Base-by-base conservation (phyloP, 2,329 filamentous ascomycete species). In the Dactylella cylindrospora region DNA sequence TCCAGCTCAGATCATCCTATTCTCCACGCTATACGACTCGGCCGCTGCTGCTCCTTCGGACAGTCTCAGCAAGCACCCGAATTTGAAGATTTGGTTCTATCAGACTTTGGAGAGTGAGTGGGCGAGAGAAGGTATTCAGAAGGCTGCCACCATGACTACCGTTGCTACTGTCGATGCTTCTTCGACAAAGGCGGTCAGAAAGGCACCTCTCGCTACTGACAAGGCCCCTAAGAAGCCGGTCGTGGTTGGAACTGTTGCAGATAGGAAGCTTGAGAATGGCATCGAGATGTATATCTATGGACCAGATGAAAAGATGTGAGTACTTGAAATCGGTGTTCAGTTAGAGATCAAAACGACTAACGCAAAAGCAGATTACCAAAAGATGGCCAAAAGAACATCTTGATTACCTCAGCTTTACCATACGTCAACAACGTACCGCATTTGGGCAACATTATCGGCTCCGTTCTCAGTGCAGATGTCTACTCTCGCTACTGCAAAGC, bases 371-470 rank as follows among this genome's bases (percentile, higher is more conserved):
- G 67, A 35, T 64, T 70, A 32, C 86, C 86, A 66, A 74, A 82
- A 70, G 76, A 82, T 71, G 86, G 85, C 68, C 84, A 95, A 78
- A 81, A 84, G 70, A 97, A 96, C 73, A 83, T 94, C 68, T 81
- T 97, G 65, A 84, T 97, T 69, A 95, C 91, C 35, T 91, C 86
- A 68, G 90, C 90, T n/a, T 75, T 96, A 40, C 90, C 90, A 33
- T 95, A 95, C 70, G 86, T 88, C 67, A 83, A 84, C 73, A 82
- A 84, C 70, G 82, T 86, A 23, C 86, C 90, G 41, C 90, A 95
- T 75, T 76, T 96, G 68, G 90, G 89, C 65, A 95, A 95, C 74
- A 84, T 95, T 67, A 84, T 94, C 66, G 89, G 89, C 66, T 88
- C 84, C 68, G 89, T 95, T 31, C 80, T 96, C 68, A 90, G 85